Evolutionary conservation across 2,329 filamentous ascomycete genomes (phyloP), one percentile per base, ranked within the genome.

Genomic region (Pseudopithomyces chartarum): DNA sequence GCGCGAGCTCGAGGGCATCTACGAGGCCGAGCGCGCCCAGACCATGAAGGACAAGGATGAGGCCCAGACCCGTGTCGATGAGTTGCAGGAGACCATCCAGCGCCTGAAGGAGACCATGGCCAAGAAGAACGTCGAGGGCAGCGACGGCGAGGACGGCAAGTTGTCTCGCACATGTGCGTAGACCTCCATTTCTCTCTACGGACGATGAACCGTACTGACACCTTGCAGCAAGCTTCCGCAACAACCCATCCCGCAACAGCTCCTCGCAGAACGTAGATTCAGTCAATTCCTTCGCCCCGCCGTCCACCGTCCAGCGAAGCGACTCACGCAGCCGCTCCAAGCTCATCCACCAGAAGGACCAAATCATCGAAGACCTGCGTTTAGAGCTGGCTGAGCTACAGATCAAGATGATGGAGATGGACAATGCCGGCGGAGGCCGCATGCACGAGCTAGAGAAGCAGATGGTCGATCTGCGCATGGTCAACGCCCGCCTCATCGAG

Each of bases 401-500:
- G 76, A 96, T 97, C 78, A 97, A 97, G 77, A 83, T 97, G 23
- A 90, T 97, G 26, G 94, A 98, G 76, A 88, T 95, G 53, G 93
- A 98, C 78, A 97, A 97, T 74, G 87, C 90, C 76, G 94, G 92
- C 51, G 94, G 93, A 52, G 92, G 92, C 44, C 88, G 90, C 26
- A 81, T 97, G 70, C 90, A 91, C 64, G 92, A 97, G 76, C 85
- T 98, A n/a, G 93, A 98, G 78, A 89, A 90, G 67, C 86, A 91
- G 62, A 85, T 98, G 51, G 87, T 97, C 78, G 94, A 98, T 72
- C 89, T 92, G 38, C 91, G 93, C 68, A 95, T 98, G 90, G 90
- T 92, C 64, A 99, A 98, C 73, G 95, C 95, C 55, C 87, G 93
- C 44, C 82, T 99, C 61, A 95, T 97, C 90, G 95, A 99, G 78